Evolutionary conservation across 2,329 filamentous ascomycete species (phyloP).

Genomic region (Aureobasidium uvarum): DNA sequence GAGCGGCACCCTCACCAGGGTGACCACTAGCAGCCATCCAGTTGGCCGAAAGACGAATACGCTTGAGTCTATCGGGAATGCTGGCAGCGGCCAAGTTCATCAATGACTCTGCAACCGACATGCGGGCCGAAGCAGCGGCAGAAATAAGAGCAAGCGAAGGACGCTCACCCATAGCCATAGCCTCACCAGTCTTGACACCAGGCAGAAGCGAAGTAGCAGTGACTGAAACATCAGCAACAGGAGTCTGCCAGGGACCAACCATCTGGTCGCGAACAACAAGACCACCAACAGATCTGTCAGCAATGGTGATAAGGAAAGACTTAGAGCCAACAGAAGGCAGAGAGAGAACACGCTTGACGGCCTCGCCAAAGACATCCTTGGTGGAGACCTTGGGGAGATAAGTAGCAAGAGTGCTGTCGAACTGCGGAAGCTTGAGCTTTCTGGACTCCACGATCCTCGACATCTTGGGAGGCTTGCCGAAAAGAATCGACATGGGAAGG

Average conservation of each 20-base stretch:
- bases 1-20: constrained; percentile 83
- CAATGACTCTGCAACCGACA: constrained; percentile 92
- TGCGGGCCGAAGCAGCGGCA: constrained; percentile 83
- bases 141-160: constrained; percentile 86
- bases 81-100: constrained; percentile 88
- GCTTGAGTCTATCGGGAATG: constrained; percentile 67
- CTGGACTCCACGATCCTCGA: constrained; percentile 70
- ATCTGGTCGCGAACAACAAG: constrained; percentile 88
- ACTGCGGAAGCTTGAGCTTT: constrained; percentile 64
- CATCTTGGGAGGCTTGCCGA: constrained; percentile 83
- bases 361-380: constrained; percentile 52
- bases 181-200: constrained; percentile 77
- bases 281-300: constrained; percentile 86
- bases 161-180: constrained; percentile 97
- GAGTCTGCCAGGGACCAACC: constrained; percentile 94
- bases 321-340: constrained; percentile 94
- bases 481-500: constrained; percentile 81
- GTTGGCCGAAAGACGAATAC: constrained; percentile 88
- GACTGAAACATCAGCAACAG: constrained; percentile 90
- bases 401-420: constrained; percentile 70
- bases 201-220: constrained; percentile 76
- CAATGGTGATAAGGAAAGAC: constrained; percentile 95
- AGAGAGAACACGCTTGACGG: constrained; percentile 75
- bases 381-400: constrained; percentile 56
- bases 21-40: constrained; percentile 99